Conservation (phyloP, 169 alveolate genomes). For the Babesia sp. region DNA sequence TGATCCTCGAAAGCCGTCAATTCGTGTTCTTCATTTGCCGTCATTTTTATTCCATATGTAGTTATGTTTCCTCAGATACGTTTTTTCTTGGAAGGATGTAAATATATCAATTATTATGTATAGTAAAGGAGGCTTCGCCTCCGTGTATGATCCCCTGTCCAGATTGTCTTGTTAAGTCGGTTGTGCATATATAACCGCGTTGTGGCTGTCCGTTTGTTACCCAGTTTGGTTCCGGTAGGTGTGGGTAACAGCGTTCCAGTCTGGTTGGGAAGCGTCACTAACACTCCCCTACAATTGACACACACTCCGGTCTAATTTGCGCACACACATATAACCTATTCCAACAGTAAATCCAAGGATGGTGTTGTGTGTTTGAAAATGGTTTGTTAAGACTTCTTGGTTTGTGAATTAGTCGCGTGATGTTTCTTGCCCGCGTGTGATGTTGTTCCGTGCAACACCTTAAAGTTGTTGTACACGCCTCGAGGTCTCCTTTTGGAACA, state of each 20-base stretch:
- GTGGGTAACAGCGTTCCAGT: neutral
- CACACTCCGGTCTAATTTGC: neutral
- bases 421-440: neutral
- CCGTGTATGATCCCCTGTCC: no score
- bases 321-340: neutral
- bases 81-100: no score
- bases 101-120: no score
- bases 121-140: no score
- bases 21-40: no score
- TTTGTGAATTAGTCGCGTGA: neutral
- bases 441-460: neutral
- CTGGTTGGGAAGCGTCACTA: neutral
- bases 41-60: no score
- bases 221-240: neutral
- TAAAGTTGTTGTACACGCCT: no score
- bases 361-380: neutral
- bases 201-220: neutral
- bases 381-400: neutral
- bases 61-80: no score
- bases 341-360: neutral
- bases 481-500: neutral
- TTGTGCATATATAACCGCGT: no score
- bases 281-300: slow-evolving; percentile 13
- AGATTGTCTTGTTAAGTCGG: no score
- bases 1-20: no score